Evolutionary conservation across 1,139 yeast genomes (phyloP).

Genomic region (Nakaseomyces nivariensis): DNA sequence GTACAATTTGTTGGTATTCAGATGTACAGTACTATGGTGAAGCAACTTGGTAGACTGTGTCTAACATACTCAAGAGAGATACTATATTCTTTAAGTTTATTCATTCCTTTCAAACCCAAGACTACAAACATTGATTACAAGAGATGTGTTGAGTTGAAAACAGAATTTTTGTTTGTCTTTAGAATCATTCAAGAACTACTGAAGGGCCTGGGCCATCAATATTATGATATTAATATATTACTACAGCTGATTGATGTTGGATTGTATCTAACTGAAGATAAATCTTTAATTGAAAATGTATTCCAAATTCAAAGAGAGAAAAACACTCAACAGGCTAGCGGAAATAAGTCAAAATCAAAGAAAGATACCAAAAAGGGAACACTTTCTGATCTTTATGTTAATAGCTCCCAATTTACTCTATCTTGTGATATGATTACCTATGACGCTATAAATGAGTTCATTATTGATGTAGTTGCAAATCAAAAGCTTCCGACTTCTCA

Average conservation of each 20-base stretch:
- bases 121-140: constrained; percentile 26
- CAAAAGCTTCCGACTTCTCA: constrained; percentile 51
- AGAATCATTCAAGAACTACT: constrained; percentile 12
- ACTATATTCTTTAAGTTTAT: constrained; percentile 43
- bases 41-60: constrained; percentile 37
- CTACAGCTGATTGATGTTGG: constrained; percentile 31
- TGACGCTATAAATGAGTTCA: constrained; percentile 38
- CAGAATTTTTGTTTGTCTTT: constrained; percentile 16
- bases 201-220: constrained; percentile 25
- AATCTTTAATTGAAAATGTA: constrained; percentile 25
- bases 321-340: constrained; percentile 1
- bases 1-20: constrained; percentile 39
- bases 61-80: constrained; percentile 42
- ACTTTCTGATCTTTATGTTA: constrained; percentile 62
- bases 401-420: constrained; percentile 30
- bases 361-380: constrained; percentile 30
- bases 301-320: constrained; percentile 11
- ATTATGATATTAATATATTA: constrained; percentile 28
- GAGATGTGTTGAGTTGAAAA: constrained; percentile 23
- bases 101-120: constrained; percentile 37
- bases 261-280: constrained; percentile 25
- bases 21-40: constrained; percentile 35
- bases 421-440: constrained; percentile 26
- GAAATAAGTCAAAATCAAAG: constrained; percentile 15
- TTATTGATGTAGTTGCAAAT: constrained; percentile 40